Base-by-base conservation (phyloP, 129 eudicot species). In the Flaveria robusta region DNA sequence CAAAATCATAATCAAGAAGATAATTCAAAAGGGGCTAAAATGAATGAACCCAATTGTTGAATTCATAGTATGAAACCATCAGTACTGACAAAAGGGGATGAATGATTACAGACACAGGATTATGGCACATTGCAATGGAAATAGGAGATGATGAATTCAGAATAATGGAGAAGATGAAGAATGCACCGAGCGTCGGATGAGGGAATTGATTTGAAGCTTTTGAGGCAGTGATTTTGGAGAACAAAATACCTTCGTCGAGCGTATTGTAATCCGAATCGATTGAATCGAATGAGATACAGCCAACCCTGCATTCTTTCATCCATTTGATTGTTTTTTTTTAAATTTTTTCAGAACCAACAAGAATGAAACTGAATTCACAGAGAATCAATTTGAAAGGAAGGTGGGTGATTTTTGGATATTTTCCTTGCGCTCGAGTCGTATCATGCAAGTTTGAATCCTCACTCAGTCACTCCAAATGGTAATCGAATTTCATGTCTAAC, bases 291-390 rank as follows among this genome's bases (percentile, higher is more conserved):
- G 15, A 93, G 81, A 70, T 88, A 88, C 26, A 93, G 81, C 98
- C 98, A 93, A 37, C 98, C 98, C 74, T 93, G 90, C 98, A 93
- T 90, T 82, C 82, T 79, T 68, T 85, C 87, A 75, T 89, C 87
- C 96, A 90, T 92, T 83, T 81, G 78, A n/a, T n/a, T n/a, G n/a
- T n/a, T n/a, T n/a, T n/a, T n/a, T n/a, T n/a, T n/a, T n/a, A n/a
- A n/a, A n/a, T n/a, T n/a, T n/a, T n/a, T n/a, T n/a, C n/a, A n/a
- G n/a, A n/a, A n/a, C n/a, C n/a, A 31, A 47, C 9, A 7, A 8
- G 70, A 65, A 79, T 10, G 3, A 19, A 49, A 49, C 3, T 49
- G 55, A 49, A 49, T 49, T 47, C 14, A 2, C 1, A 15, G n/a
- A 47, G 29, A n/a, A n/a, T n/a, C n/a, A n/a, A n/a, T n/a, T n/a